A percentile compares a stretch with the other conserved stretches of the same genome.
phyloP scores from a whole-genome alignment of 441 rosid genomes.

The Pelargonium australe region DNA sequence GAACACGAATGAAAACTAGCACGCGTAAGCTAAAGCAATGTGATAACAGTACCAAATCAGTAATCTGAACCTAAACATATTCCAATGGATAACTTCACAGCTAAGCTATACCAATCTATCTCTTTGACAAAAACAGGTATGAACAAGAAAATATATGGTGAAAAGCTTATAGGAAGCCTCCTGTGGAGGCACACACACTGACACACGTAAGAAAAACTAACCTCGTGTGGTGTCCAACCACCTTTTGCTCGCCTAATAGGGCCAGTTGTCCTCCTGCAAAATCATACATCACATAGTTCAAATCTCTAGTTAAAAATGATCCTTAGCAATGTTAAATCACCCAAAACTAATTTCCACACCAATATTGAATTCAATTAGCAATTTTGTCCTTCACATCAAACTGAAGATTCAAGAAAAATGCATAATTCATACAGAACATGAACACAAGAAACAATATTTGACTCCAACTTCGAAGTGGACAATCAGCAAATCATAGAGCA shows the following conservation, averaged over 20 bases:
- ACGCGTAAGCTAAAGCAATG: neutral
- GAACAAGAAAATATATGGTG: neutral
- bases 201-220: slow-evolving; percentile 23
- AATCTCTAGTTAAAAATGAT: slow-evolving; percentile 15
- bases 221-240: slow-evolving; percentile 99
- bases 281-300: slow-evolving; percentile 11
- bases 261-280: slow-evolving; percentile 83
- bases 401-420: too few relatives aligned
- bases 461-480: neutral
- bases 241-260: slow-evolving; percentile 97
- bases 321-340: slow-evolving; percentile 6
- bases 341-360: neutral
- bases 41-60: neutral
- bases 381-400: too few relatives aligned
- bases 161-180: neutral
- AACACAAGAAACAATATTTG: neutral
- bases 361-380: neutral
- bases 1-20: neutral
- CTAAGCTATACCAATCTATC: neutral
- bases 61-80: neutral
- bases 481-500: neutral
- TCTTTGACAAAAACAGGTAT: slow-evolving; percentile 8
- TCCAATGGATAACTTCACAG: slow-evolving; percentile 5
- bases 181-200: neutral
- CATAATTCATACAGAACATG: neutral